Conservation (phyloP, 2,329 filamentous ascomycete genomes). For the Trichoderma simmonsii region DNA sequence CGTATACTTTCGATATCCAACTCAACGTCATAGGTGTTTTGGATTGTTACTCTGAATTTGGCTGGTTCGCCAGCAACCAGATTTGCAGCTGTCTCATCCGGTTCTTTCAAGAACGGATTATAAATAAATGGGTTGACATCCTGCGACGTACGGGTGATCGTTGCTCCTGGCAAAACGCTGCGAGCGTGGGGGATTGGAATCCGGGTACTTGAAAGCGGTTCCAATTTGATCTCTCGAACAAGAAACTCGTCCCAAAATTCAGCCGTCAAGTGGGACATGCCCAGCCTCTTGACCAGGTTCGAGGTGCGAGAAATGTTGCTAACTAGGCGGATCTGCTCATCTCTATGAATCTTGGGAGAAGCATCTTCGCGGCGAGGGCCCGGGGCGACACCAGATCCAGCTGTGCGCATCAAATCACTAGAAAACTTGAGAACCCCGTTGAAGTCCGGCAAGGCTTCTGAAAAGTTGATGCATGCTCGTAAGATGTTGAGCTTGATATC, state of each 20-base stretch:
- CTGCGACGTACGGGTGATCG: conserved; percentile 51
- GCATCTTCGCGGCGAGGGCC: conserved; percentile 65
- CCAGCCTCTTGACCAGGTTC: conserved; percentile 70
- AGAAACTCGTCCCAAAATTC: conserved; percentile 98
- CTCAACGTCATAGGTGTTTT: conserved; percentile 93
- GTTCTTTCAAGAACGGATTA: conserved; percentile 79
- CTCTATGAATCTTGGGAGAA: conserved; percentile 66
- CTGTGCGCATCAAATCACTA: conserved; percentile 75
- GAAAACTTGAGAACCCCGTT: conserved; percentile 86
- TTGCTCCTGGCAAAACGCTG: conserved; percentile 50
- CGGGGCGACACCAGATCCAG: conserved; percentile 76
- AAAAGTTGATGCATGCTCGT: conserved; percentile 87
- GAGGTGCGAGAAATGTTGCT: conserved; percentile 85
- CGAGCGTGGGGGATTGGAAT: conserved; percentile 65
- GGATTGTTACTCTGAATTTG: conserved; percentile 76
- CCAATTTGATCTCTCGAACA: conserved; percentile 70
- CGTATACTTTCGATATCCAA: conserved; percentile 80
- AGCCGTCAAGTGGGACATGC: conserved; percentile 65
- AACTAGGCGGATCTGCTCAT: conserved; percentile 81
- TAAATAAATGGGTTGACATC: conserved; percentile 87
- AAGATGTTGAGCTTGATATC: conserved; percentile 83
- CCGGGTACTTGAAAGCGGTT: conserved; percentile 57
- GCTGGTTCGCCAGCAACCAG: conserved; percentile 77
- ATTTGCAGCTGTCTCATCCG: conserved; percentile 61
- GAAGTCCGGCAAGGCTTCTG: conserved; percentile 89